Conservation (phyloP, 2,329 filamentous ascomycete species). For the Trichoderma sp. region DNA sequence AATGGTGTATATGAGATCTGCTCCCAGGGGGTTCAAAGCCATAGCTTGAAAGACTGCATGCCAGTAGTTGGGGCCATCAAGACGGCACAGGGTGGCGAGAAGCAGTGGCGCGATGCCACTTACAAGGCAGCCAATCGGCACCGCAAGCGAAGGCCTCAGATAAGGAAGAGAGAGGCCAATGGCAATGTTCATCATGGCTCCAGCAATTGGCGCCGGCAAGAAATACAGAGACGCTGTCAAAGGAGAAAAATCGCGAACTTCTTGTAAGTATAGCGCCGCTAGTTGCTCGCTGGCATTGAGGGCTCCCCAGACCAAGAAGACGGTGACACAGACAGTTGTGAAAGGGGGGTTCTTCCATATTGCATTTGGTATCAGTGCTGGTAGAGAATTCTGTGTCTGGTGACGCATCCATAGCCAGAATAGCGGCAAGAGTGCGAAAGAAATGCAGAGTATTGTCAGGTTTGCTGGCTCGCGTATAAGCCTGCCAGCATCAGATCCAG, state of each 20-base stretch:
- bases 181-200: not conserved
- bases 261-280: slow-evolving; percentile 22
- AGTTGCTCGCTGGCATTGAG: slow-evolving; percentile 42
- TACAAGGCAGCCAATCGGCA: not conserved
- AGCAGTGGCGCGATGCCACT: not conserved
- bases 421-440: slow-evolving; percentile 48
- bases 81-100: not conserved
- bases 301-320: slow-evolving; percentile 47
- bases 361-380: slow-evolving; percentile 62
- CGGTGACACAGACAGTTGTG: slow-evolving; percentile 53
- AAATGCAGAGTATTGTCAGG: slow-evolving; percentile 40
- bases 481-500: not conserved
- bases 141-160: not conserved
- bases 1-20: slow-evolving; percentile 12
- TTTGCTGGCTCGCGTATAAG: slow-evolving; percentile 17
- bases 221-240: slow-evolving; percentile 17
- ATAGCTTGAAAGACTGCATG: slow-evolving; percentile 8
- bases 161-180: not conserved
- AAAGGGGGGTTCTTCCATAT: slow-evolving; percentile 60
- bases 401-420: slow-evolving; percentile 52
- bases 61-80: not conserved
- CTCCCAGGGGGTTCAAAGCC: not conserved
- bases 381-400: slow-evolving; percentile 47
- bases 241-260: slow-evolving; percentile 5
- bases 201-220: not conserved